These are phyloP conservation scores for Nothophoma quercina DNA, from an alignment of 2,329 filamentous ascomycete genomes.

Conservation along the genomic window DNA sequence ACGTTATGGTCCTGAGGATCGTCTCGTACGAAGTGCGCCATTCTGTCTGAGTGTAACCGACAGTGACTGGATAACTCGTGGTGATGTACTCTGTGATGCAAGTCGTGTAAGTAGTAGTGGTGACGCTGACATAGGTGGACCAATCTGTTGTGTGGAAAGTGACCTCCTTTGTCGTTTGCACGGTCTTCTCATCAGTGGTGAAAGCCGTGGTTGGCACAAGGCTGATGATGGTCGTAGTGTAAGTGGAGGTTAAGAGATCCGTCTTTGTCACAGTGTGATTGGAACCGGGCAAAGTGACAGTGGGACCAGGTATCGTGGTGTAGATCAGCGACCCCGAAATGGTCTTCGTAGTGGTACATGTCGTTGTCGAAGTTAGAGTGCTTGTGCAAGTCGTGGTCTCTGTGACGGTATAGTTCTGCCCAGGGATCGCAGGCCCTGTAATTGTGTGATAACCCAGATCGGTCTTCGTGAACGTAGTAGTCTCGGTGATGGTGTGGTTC, in stretches of 20 bases:
- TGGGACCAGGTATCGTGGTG: slow-evolving; percentile 8
- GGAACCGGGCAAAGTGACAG: slow-evolving; percentile 3
- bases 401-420: slow-evolving; percentile 5
- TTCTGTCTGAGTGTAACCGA: slow-evolving; percentile 22
- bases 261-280: slow-evolving; percentile 13
- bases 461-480: background rate
- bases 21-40: slow-evolving; percentile 15
- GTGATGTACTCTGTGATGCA: slow-evolving; percentile 32
- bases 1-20: slow-evolving; percentile 6
- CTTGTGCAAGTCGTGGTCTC: slow-evolving; percentile 18
- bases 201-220: slow-evolving; percentile 27
- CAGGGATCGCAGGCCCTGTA: slow-evolving; percentile 8
- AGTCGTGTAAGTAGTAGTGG: slow-evolving; percentile 21
- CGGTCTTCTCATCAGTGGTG: slow-evolving; percentile 17
- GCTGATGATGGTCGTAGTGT: slow-evolving; percentile 27
- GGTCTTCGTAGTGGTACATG: slow-evolving; percentile 13
- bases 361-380: slow-evolving; percentile 14
- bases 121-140: slow-evolving; percentile 22
- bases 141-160: slow-evolving; percentile 22
- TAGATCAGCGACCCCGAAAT: slow-evolving; percentile 11
- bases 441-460: slow-evolving; percentile 1
- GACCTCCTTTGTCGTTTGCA: slow-evolving; percentile 18
- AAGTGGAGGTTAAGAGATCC: slow-evolving; percentile 9
- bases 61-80: slow-evolving; percentile 18
- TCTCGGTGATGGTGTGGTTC: background rate